Base-by-base conservation (phyloP, 2,329 filamentous ascomycete species). In the Fusarium citri region DNA sequence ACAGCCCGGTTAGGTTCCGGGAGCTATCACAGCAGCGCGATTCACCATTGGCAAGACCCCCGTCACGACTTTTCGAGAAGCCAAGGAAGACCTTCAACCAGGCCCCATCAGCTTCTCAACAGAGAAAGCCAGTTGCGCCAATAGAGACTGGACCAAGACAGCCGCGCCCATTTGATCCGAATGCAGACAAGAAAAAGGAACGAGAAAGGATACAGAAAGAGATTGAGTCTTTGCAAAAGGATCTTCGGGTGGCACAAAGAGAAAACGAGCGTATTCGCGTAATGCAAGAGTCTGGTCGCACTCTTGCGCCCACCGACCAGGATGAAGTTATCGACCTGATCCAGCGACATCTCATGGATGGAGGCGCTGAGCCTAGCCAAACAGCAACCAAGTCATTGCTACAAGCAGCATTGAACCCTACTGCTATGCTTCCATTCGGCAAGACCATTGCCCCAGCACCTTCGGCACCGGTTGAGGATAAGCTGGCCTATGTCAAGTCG, bases 261-360 rank as follows among this genome's bases (percentile, higher is more conserved):
- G 90, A 90, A 72, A 90, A 89, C 55, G 84, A 87, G 48, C 83
- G 86, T 20, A 78, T 89, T 51, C 80, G 84, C 30, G 47, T 77
- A 10, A 78, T 80, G 72, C 79, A 83, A 50, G 73, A 78, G 4
- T 80, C 82, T 8, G 80, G 83, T 14, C 80, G 83, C 14, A 69
- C 72, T 0, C 68, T 80, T 8, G 76, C 79, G 2, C 70, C 75
- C 1, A 64, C 76, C 7, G 76, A 84, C 12, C 78, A 80, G 25
- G 74, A 80, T 12, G 78, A 77, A 4, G 71, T 88, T 1, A 62
- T 84, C 8, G 78, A 80, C 51, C 68, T 85, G 4, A 76, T 86
- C 12, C 76, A 76, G 20, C 76, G 76, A 3, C 74, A 83, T 65
- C 81, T 82, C 7, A 77, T 83, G 6, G 79, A 83, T 0, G 74